phyloP scores from a whole-genome alignment of 192 early-diverging fungal species.

The Diversispora epigaea region DNA sequence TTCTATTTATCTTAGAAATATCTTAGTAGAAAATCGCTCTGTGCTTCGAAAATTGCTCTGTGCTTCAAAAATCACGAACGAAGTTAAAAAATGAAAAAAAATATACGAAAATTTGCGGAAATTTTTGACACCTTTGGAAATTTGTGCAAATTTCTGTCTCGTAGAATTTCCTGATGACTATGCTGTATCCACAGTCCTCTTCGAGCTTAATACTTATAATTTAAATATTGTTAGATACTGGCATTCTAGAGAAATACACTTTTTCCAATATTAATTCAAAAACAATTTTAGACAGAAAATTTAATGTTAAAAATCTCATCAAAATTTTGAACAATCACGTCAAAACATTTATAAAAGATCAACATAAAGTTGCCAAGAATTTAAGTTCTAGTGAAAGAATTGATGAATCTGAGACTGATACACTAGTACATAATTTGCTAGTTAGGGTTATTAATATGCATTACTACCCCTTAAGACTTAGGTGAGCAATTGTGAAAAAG shows the following conservation, averaged over 20 bases:
- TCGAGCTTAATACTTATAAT: constrained; percentile 7
- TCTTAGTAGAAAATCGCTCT: no score
- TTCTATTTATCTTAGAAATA: no score
- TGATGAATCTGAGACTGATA: background rate
- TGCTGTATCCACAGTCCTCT: background rate
- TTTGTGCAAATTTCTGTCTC: no score
- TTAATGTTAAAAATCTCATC: no score
- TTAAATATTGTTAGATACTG: background rate
- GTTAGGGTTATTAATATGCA: background rate
- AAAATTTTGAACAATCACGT: background rate
- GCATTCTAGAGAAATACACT: constrained; percentile 5
- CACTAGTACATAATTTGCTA: background rate
- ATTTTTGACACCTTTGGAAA: no score
- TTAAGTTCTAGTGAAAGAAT: background rate
- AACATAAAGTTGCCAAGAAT: background rate
- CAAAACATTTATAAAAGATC: background rate
- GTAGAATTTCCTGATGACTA: no score
- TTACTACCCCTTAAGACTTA: background rate
- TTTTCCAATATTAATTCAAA: background rate
- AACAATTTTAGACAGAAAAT: background rate
- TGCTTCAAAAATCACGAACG: no score
- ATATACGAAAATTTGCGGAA: no score
- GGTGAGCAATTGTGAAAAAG: constrained; percentile 6
- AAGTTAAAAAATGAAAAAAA: no score
- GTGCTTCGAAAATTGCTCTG: no score